Conservation (phyloP, 228 moss, liverwort and hornwort genomes). For the Sphagnum fallax region DNA sequence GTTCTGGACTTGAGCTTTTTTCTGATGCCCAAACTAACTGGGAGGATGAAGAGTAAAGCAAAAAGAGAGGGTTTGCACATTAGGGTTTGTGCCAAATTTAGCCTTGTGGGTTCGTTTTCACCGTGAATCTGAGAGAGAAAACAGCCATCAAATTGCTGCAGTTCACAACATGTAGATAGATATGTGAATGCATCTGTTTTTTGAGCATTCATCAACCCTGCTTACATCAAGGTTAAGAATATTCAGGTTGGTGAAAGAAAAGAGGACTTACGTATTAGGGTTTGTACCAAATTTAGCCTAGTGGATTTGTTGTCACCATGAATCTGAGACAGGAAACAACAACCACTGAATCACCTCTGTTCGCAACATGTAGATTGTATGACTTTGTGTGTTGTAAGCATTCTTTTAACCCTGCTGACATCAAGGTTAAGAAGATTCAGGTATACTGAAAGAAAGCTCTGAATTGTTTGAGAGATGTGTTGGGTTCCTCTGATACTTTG, state of each 20-base stretch:
- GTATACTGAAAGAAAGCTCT: too few species aligned
- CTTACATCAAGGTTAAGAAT: background rate
- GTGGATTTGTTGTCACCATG: background rate
- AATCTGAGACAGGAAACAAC: background rate
- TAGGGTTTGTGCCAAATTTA: too few species aligned
- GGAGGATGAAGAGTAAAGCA: too few species aligned
- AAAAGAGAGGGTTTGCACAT: too few species aligned
- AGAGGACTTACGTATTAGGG: too few species aligned
- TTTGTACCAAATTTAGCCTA: too few species aligned
- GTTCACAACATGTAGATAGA: background rate
- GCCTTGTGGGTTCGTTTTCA: background rate
- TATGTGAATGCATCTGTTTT: background rate
- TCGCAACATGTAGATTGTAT: background rate
- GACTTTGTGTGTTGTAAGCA: background rate
- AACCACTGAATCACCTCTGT: background rate
- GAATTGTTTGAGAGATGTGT: too few species aligned
- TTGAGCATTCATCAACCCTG: background rate
- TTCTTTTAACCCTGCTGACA: background rate
- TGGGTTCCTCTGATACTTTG: background rate
- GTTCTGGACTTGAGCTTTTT: too few species aligned
- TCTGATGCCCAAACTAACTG: too few species aligned
- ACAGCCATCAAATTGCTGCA: background rate
- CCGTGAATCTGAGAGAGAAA: background rate
- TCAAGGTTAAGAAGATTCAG: background rate
- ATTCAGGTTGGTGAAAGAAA: too few species aligned